Conservation (phyloP, 2,329 filamentous ascomycete genomes). For the Ustilaginoidea virens region DNA sequence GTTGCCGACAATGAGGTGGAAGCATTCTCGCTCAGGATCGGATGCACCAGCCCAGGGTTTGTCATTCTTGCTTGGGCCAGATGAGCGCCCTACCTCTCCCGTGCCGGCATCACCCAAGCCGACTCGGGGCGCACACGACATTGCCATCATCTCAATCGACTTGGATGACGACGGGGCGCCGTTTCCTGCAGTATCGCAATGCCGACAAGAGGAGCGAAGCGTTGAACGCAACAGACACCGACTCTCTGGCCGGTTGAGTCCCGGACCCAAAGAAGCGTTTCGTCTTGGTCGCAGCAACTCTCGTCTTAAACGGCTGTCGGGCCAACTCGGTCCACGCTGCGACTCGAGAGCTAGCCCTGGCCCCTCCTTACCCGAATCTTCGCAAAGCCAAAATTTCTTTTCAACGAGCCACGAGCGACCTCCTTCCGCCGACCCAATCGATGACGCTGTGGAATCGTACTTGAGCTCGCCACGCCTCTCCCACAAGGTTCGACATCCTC, state of each 20-base stretch:
- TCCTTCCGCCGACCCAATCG: slow-evolving; percentile 70
- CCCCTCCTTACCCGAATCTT: slow-evolving; percentile 11
- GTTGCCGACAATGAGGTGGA: not conserved
- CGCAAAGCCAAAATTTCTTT: slow-evolving; percentile 10
- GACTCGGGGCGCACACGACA: slow-evolving; percentile 11
- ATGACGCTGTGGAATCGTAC: slow-evolving; percentile 76
- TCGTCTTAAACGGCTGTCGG: slow-evolving; percentile 41
- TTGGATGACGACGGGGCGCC: slow-evolving; percentile 50
- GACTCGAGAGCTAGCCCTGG: slow-evolving; percentile 19
- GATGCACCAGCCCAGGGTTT: slow-evolving; percentile 4
- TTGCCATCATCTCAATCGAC: slow-evolving; percentile 16
- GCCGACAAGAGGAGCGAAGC: slow-evolving; percentile 35
- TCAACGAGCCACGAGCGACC: slow-evolving; percentile 54
- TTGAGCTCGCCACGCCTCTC: slow-evolving; percentile 70
- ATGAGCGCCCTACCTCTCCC: slow-evolving; percentile 9
- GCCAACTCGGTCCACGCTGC: slow-evolving; percentile 24
- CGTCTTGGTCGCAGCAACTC: slow-evolving; percentile 40
- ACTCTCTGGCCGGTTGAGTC: slow-evolving; percentile 31
- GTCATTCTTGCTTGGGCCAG: slow-evolving; percentile 11
- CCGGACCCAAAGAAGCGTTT: slow-evolving; percentile 28
- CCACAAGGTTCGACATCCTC: slow-evolving; percentile 74
- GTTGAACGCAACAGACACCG: slow-evolving; percentile 28
- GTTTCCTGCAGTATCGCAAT: slow-evolving; percentile 51
- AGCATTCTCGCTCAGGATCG: slow-evolving; percentile 2
- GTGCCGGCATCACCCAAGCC: slow-evolving; percentile 7